These are phyloP conservation scores for Baorangia bicolor DNA, from an alignment of 768 basidiomycete genomes.

Conservation along the genomic window DNA sequence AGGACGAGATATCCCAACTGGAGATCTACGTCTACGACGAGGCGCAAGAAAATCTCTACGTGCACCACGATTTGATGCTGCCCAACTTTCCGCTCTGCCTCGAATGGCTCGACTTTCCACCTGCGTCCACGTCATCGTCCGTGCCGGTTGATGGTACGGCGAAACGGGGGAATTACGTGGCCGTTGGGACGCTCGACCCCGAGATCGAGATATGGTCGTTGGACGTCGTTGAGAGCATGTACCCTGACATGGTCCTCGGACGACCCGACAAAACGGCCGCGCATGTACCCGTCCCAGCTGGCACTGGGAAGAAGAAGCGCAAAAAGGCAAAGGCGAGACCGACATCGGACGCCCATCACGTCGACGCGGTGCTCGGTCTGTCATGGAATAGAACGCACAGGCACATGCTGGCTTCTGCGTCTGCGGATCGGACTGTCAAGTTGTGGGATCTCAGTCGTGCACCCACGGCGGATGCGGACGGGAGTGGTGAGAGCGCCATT, in stretches of 20 bases:
- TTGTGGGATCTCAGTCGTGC: conserved; percentile 90
- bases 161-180: conserved; percentile 82
- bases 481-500: conserved; percentile 37
- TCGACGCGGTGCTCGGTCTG: conserved; percentile 90
- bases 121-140: conserved; percentile 48
- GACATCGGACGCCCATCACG: conserved; percentile 69
- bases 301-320: conserved; percentile 96
- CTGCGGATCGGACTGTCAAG: conserved; percentile 94
- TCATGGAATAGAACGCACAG: conserved; percentile 91
- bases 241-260: conserved; percentile 89
- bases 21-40: conserved; percentile 98
- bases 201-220: conserved; percentile 99
- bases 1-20: conserved; percentile 93
- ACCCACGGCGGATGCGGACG: conserved; percentile 48
- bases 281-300: conserved; percentile 73
- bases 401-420: conserved; percentile 89
- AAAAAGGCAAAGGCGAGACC: conserved; percentile 77
- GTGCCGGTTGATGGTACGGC: conserved; percentile 31
- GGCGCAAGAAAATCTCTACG: conserved; percentile 85
- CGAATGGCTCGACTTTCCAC: conserved; percentile 98
- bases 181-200: conserved; percentile 95
- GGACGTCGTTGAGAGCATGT: conserved; percentile 90
- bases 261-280: conserved; percentile 81
- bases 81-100: conserved; percentile 97
- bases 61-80: conserved; percentile 96